Conservation (phyloP, 164 flowering plant genomes). For the Magnolia officinalis region DNA sequence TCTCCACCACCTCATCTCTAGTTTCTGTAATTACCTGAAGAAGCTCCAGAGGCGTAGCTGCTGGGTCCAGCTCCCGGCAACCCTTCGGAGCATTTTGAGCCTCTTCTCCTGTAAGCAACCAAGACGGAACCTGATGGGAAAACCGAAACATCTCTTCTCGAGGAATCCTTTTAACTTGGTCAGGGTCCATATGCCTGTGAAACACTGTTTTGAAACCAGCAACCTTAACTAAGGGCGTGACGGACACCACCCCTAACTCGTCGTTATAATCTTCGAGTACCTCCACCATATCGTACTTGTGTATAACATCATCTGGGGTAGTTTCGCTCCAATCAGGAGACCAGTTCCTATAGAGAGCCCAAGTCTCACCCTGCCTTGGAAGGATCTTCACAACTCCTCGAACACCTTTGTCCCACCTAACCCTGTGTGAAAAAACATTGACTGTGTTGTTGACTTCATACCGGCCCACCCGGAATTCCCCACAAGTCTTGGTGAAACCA, state of each 20-base stretch:
- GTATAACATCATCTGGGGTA: constrained; percentile 58
- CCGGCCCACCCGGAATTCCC: constrained; percentile 62
- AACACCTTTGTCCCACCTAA: constrained; percentile 48
- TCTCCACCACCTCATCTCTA: constrained; percentile 24
- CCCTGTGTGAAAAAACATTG: constrained; percentile 69
- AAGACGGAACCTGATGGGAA: constrained; percentile 74
- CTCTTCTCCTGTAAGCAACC: constrained; percentile 65
- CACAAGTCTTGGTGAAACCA: constrained; percentile 68
- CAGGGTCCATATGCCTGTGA: constrained; percentile 56
- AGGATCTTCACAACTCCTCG: constrained; percentile 51
- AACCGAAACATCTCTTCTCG: constrained; percentile 66
- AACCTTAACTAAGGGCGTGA: constrained; percentile 62
- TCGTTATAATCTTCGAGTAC: constrained; percentile 58
- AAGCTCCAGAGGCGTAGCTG: constrained; percentile 70
- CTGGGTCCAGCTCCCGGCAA: constrained; percentile 76
- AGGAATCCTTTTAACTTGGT: constrained; percentile 41
- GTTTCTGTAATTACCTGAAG: constrained; percentile 46
- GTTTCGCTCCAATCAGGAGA: constrained; percentile 67
- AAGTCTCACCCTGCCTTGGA: constrained; percentile 64
- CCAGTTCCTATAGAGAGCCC: constrained; percentile 82
- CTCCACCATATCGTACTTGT: constrained; percentile 76
- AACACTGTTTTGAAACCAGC: constrained; percentile 73
- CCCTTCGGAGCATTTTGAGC: constrained; percentile 61
- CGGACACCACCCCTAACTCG: constrained; percentile 41
- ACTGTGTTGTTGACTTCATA: constrained; percentile 41